Conservation (phyloP, 495 filamentous ascomycete genomes). For the Penicillium subrubescens region DNA sequence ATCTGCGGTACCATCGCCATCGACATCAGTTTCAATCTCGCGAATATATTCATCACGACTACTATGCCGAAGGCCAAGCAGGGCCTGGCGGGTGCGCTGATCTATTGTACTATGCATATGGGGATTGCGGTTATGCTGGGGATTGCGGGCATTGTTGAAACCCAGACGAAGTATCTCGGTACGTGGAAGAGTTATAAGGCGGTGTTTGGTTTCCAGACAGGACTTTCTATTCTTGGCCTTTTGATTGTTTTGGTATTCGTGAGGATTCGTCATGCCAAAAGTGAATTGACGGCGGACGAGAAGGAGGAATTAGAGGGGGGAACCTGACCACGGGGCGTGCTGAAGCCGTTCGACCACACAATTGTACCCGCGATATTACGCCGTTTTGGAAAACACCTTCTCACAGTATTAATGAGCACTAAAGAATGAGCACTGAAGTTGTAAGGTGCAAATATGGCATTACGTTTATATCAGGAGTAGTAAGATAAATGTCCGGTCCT, state of each 20-base stretch:
- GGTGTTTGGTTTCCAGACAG: slow-evolving; percentile 70
- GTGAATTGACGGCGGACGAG: slow-evolving; percentile 71
- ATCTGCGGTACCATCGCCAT: slow-evolving; percentile 78
- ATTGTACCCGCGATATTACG: too few relatives aligned
- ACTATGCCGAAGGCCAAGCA: slow-evolving; percentile 69
- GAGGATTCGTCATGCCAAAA: slow-evolving; percentile 64
- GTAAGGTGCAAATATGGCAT: too few relatives aligned
- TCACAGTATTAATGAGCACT: too few relatives aligned
- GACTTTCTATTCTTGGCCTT: slow-evolving; percentile 55
- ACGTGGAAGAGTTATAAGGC: slow-evolving; percentile 56
- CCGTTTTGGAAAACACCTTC: too few relatives aligned
- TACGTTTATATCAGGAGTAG: too few relatives aligned
- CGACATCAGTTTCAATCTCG: slow-evolving; percentile 81
- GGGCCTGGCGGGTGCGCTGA: slow-evolving; percentile 73
- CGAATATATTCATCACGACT: slow-evolving; percentile 84
- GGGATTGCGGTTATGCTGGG: slow-evolving; percentile 83
- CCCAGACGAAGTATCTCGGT: slow-evolving; percentile 49
- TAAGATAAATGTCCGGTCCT: too few relatives aligned
- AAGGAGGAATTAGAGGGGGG: slow-evolving; percentile 34
- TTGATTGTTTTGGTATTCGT: slow-evolving; percentile 63
- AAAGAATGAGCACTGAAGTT: too few relatives aligned
- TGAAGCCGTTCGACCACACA: too few relatives aligned
- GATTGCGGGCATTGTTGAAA: slow-evolving; percentile 70
- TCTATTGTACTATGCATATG: slow-evolving; percentile 67
- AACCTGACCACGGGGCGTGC: too few relatives aligned